Conservation (phyloP, 106 monocot species). For the Hemerocallis citrina region DNA sequence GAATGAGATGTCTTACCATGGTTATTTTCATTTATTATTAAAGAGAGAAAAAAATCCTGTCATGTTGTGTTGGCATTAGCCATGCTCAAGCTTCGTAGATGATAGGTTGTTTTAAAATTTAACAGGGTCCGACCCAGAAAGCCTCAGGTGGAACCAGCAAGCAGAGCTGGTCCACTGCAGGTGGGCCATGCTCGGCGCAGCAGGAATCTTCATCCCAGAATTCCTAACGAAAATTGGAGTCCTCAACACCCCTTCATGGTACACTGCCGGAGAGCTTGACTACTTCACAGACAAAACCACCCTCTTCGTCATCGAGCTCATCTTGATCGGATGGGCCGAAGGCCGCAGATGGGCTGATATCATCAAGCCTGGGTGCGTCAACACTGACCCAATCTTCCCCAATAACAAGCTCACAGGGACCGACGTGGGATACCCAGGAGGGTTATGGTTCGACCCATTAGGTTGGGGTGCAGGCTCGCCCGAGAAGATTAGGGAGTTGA, state of each 20-base stretch:
- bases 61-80: no score
- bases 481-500: constrained; percentile 87
- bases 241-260: constrained; percentile 98
- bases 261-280: constrained; percentile 72
- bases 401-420: constrained; percentile 99
- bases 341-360: constrained; percentile 97
- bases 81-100: no score
- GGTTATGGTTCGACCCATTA: constrained; percentile 96
- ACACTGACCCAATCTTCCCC: constrained; percentile 96
- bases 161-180: constrained; percentile 94
- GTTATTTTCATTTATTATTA: no score
- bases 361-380: constrained; percentile 88
- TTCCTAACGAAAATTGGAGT: constrained; percentile 89
- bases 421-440: constrained; percentile 94
- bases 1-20: no score
- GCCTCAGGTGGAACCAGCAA: constrained; percentile 84
- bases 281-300: constrained; percentile 99
- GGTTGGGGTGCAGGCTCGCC: constrained; percentile 90
- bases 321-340: constrained; percentile 97
- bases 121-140: constrained; percentile 94
- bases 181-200: constrained; percentile 99
- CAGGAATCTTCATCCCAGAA: constrained; percentile 98
- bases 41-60: no score
- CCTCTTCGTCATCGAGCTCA: constrained; percentile 81
- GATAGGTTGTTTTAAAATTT: no score